Conservation (phyloP, 768 basidiomycete species). For the Cubamyces lactineus region DNA sequence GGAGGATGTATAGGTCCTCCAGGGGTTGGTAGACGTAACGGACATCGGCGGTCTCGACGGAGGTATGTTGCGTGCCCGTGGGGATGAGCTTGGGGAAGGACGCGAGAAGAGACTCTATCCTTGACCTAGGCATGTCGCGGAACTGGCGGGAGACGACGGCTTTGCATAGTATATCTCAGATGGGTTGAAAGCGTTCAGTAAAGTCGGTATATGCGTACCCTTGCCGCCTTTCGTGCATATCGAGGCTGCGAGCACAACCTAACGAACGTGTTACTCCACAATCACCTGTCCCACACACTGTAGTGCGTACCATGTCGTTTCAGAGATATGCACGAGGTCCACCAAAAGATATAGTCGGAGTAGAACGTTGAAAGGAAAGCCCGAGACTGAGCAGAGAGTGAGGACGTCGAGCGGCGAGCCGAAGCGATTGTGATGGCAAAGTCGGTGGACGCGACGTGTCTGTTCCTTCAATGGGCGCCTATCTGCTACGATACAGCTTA, state of each 20-base stretch:
- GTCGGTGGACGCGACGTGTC: constrained; percentile 20
- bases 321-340: not conserved
- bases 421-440: constrained; percentile 13
- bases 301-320: constrained; percentile 13
- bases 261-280: not conserved
- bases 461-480: constrained; percentile 11
- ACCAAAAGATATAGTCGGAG: not conserved
- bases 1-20: constrained; percentile 94
- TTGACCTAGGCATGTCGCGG: constrained; percentile 85
- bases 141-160: constrained; percentile 97
- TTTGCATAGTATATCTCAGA: constrained; percentile 34
- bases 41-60: constrained; percentile 94
- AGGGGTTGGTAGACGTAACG: constrained; percentile 97
- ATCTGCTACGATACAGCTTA: not conserved
- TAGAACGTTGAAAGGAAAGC: not conserved
- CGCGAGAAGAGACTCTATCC: constrained; percentile 94
- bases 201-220: constrained; percentile 41
- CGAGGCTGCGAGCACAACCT: constrained; percentile 94
- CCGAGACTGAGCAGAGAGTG: not conserved
- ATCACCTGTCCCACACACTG: not conserved
- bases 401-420: not conserved
- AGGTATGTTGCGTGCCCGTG: constrained; percentile 91
- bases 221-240: constrained; percentile 96
- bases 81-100: constrained; percentile 98
- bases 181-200: not conserved